phyloP scores from a whole-genome alignment of 129 eudicot genomes.

The Calendula officinalis region DNA sequence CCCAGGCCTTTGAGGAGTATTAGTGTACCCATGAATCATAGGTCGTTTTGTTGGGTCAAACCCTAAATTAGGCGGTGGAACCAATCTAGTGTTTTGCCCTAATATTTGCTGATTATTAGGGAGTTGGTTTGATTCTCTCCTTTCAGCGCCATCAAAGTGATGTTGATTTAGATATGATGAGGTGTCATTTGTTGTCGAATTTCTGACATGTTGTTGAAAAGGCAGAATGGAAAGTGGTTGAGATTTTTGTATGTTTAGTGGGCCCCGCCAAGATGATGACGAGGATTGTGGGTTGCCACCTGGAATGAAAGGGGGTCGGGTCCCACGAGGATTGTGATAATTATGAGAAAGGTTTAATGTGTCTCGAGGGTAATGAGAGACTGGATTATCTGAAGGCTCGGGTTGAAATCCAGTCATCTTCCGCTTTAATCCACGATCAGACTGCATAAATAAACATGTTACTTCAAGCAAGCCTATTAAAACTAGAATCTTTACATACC shows the following conservation, averaged over 20 bases:
- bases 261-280: constrained; percentile 56
- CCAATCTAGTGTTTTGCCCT: constrained; percentile 37
- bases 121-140: constrained; percentile 27
- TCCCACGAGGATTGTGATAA: constrained; percentile 42
- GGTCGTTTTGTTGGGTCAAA: constrained; percentile 32
- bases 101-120: constrained; percentile 30
- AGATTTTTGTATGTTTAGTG: constrained; percentile 37
- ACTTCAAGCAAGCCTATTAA: constrained; percentile 9
- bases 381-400: constrained; percentile 39
- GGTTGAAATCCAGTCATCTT: constrained; percentile 41
- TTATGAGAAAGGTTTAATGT: constrained; percentile 37
- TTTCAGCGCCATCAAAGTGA: constrained; percentile 32
- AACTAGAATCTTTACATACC: background rate
- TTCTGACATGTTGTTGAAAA: constrained; percentile 24
- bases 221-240: constrained; percentile 32
- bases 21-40: constrained; percentile 39
- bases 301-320: constrained; percentile 34
- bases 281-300: constrained; percentile 33
- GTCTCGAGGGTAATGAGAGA: constrained; percentile 48
- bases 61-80: constrained; percentile 31
- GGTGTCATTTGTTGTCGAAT: constrained; percentile 33
- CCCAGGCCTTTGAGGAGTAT: constrained; percentile 41
- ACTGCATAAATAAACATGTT: constrained; percentile 39
- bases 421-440: constrained; percentile 46
- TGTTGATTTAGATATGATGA: constrained; percentile 31